Evolutionary conservation across 148 eudicot genomes (phyloP).

Genomic region (Persicaria maculosa): DNA sequence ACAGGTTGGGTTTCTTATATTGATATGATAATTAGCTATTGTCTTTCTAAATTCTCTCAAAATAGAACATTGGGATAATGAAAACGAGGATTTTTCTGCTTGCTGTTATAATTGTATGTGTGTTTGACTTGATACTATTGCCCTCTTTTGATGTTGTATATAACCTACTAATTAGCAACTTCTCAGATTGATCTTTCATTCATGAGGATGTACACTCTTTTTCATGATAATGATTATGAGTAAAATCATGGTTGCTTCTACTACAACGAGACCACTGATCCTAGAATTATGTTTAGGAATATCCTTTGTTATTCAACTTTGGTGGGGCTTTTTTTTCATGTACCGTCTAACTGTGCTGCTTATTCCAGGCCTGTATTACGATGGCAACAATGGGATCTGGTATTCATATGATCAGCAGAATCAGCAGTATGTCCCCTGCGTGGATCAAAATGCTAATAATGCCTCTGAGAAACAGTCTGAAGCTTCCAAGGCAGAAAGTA

Average conservation of each 20-base stretch:
- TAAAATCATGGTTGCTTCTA: background rate
- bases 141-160: background rate
- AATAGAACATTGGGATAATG: background rate
- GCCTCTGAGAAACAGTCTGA: slow-evolving; percentile 48
- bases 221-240: background rate
- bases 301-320: background rate
- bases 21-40: background rate
- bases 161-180: background rate
- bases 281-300: too few species aligned
- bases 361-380: slow-evolving; percentile 77
- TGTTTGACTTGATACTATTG: background rate
- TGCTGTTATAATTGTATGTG: background rate
- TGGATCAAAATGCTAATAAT: slow-evolving; percentile 52
- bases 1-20: slow-evolving; percentile 36
- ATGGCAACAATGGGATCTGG: slow-evolving; percentile 91
- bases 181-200: background rate
- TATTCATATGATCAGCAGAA: slow-evolving; percentile 74
- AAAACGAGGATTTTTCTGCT: background rate
- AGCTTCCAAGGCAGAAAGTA: slow-evolving; percentile 50
- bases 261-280: too few species aligned
- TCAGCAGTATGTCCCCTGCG: slow-evolving; percentile 83
- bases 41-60: background rate
- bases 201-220: background rate
- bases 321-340: background rate
- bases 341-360: background rate